Base-by-base conservation (phyloP, 805 yeast species). In the Zygoascus flipseniorum region DNA sequence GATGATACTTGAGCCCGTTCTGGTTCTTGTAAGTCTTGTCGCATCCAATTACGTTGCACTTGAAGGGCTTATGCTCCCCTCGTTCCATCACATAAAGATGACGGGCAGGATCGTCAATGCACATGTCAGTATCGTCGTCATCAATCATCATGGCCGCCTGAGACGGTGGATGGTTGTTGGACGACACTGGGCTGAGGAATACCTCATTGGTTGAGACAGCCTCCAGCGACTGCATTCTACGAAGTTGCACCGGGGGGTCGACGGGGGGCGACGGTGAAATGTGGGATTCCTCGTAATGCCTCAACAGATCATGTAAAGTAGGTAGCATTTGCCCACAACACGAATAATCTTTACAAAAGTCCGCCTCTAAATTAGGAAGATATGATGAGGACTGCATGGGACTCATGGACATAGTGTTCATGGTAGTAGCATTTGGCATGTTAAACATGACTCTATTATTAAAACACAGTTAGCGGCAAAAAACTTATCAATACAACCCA, bases 1-100 rank as follows among this genome's bases (percentile, higher is more conserved):
- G 79, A 71, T 93, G 99, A 70, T 93, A 93, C 69, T 93, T 93
- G 65, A 93, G 76, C 16, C 99, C 99, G 66, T 93, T 93, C 72
- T 93, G 99, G 70, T 93, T 93, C 73, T 93, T 93, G 70, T 93
- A 93, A 31, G 92, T 90, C 75, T 93, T 93, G 62, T 90, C 97
- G 71, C 99, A 93, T 8, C 99, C 99, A 64, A 89, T 86, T 45
- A 93, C 99, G 0, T 98, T 99, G 73, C 99, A 93, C 68, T 86
- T 89, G 74, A 85, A 93, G 31, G 99, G 99, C 69, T 93, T 84
- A 67, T 89, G 86, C 61, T 90, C 97, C 54, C 87, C 90, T 57
- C 82, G 84, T 70, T 90, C 97, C 75, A 87, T 83, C 35, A 90
- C 96, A 66, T 93, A 92, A 55, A 92, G 72, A 66, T 90, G 93